Conservation (phyloP, 1,284 basidiomycete species). For the Amylostereum chailletii region DNA sequence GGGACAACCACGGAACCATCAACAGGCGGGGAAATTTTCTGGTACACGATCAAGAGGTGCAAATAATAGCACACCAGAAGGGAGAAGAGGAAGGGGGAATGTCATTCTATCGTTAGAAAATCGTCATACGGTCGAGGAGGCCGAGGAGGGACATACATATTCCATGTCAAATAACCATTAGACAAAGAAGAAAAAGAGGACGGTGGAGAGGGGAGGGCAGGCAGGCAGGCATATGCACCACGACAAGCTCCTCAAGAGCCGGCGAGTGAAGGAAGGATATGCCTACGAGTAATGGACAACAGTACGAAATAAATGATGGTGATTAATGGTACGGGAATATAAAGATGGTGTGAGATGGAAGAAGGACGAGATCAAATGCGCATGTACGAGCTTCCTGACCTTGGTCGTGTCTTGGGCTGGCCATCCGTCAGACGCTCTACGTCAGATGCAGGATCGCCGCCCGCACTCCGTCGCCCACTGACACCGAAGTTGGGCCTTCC, state of each 20-base stretch:
- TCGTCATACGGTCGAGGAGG: neutral
- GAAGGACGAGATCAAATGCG: slow-evolving; percentile 4
- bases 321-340: neutral
- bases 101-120: neutral
- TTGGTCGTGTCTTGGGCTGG: slow-evolving; percentile 13
- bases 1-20: too few species aligned
- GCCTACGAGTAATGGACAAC: neutral
- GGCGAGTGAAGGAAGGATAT: neutral
- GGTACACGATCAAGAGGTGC: too few species aligned
- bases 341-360: neutral
- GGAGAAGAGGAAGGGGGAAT: too few species aligned
- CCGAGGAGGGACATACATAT: too few species aligned
- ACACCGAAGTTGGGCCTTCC: slow-evolving; percentile 41
- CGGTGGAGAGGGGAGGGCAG: slow-evolving; percentile 1
- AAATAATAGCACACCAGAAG: too few species aligned
- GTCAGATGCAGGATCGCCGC: slow-evolving; percentile 19
- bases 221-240: neutral
- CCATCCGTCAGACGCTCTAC: slow-evolving; percentile 12
- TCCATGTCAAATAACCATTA: neutral
- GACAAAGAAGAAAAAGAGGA: slow-evolving; percentile 7
- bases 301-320: neutral
- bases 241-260: neutral
- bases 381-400: slow-evolving; percentile 15
- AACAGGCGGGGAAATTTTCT: too few species aligned
- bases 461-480: slow-evolving; percentile 40